Base-by-base conservation (phyloP, 805 yeast genomes). In the Lipomyces oligophaga region DNA sequence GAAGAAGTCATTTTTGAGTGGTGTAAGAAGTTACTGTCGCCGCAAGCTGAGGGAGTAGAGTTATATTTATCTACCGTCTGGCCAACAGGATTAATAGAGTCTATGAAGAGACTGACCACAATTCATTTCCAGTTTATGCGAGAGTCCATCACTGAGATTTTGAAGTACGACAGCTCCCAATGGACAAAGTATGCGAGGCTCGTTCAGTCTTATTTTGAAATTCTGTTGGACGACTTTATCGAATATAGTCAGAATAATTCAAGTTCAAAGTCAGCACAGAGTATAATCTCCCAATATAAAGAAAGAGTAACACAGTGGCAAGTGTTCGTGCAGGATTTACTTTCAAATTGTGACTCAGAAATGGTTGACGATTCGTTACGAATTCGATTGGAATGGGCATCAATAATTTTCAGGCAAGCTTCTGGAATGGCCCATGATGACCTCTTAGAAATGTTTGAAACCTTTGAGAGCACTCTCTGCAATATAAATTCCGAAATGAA, bases 361-460 rank as follows among this genome's bases (percentile, higher is more conserved):
- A 33, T 27, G 3, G 7, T 11, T 20, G 20, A 16, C 30, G 24
- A 3, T 4, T 22, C 15, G 7, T 24, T 43, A 5, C 38, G 40
- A 15, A 11, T 43, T 2, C 42, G 80, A 19, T 67, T 66, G 35
- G 59, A 62, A 5, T 82, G 87, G 87, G 64, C 72, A 0, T 60
- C 67, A 11, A 63, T 77, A 6, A 63, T 74, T 18, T 72, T 62
- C 41, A 53, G 68, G 1, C 83, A 79, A 55, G 66, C 63, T 24
- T 63, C 65, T 6, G 67, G 71, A 2, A 64, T 64, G 2, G 58
- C 61, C 1, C 63, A 74, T 1, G 66, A 72, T 8, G 61, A 58
- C 0, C 49, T 60, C 5, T 54, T 65, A 16, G 42, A 47, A 1
- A 32, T 45, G 16, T 64, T 67, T 35, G 60, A 60, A 36, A 37